phyloP scores from a whole-genome alignment of 768 basidiomycete species.

The Macrolepiota albuminosa region DNA sequence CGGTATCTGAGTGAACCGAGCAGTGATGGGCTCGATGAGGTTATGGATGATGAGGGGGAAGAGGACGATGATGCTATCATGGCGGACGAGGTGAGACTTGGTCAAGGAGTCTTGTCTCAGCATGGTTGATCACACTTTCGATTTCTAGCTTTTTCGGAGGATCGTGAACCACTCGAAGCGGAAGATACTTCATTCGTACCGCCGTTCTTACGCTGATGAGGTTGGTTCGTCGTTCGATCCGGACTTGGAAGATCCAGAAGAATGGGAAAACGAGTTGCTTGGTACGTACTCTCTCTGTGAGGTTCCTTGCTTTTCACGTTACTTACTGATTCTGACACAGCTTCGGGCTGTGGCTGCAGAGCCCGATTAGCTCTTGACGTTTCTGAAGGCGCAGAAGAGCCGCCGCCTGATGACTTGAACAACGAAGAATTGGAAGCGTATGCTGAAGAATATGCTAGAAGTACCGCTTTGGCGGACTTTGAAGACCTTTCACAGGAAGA shows the following conservation, averaged over 20 bases:
- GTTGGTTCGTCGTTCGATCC: conserved; percentile 79
- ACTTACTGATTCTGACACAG: neutral
- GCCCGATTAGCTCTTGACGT: neutral
- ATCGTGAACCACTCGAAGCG: conserved; percentile 53
- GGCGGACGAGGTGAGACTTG: conserved; percentile 52
- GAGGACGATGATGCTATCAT: conserved; percentile 61
- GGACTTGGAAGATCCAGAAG: conserved; percentile 54
- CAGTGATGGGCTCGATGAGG: conserved; percentile 44
- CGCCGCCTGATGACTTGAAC: conserved; percentile 42
- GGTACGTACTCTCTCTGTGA: conserved; percentile 24
- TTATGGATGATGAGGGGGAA: conserved; percentile 41
- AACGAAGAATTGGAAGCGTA: conserved; percentile 57
- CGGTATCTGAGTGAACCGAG: conserved; percentile 33
- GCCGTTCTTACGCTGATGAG: conserved; percentile 59
- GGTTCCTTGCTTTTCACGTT: neutral
- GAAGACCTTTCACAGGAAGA: conserved; percentile 43
- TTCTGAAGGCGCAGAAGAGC: conserved; percentile 14
- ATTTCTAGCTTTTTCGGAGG: conserved; percentile 54
- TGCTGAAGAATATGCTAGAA: conserved; percentile 46
- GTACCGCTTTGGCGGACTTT: conserved; percentile 38
- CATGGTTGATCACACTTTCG: conserved; percentile 3
- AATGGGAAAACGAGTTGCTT: conserved; percentile 57
- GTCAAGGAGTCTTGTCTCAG: neutral
- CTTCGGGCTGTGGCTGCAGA: neutral
- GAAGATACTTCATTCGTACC: conserved; percentile 48